Percentiles rank a stretch among this genome's conserved stretches.
These are phyloP conservation scores for Chalaropsis ovoidea DNA, from an alignment of 2,329 filamentous ascomycete species.

Conservation along the genomic window DNA sequence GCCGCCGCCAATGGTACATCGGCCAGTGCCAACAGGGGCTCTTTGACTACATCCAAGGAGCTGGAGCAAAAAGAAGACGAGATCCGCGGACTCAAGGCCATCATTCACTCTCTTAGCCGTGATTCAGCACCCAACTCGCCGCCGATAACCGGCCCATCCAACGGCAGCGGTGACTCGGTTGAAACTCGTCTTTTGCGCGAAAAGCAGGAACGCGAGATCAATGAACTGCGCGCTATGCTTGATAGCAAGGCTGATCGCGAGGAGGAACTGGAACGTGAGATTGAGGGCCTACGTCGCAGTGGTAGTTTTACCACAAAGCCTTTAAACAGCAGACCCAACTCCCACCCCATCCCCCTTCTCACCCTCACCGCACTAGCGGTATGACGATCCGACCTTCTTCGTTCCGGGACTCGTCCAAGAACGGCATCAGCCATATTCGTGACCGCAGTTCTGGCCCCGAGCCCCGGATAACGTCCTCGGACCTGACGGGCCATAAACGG, in stretches of 20 bases:
- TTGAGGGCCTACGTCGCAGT: conserved; percentile 53
- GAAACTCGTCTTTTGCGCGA: conserved; percentile 53
- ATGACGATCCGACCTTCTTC: conserved; percentile 44
- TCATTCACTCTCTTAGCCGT: conserved; percentile 88
- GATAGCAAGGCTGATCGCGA: conserved; percentile 61
- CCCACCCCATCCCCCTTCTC: conserved; percentile 26
- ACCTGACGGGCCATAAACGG: conserved; percentile 42
- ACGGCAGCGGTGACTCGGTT: conserved; percentile 42
- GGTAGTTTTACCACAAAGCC: conserved; percentile 30
- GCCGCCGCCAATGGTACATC: conserved; percentile 15
- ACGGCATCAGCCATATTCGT: conserved; percentile 37
- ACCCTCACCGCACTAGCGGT: conserved; percentile 42
- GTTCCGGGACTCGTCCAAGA: conserved; percentile 55
- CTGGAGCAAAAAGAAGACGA: conserved; percentile 93
- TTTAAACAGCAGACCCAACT: conserved; percentile 29
- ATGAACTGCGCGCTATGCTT: conserved; percentile 62
- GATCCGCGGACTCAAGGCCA: conserved; percentile 91
- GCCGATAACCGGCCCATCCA: conserved; percentile 36
- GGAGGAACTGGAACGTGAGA: conserved; percentile 74
- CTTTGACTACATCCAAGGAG: conserved; percentile 49
- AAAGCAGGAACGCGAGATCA: conserved; percentile 68
- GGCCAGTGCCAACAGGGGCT: background rate
- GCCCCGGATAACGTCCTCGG: conserved; percentile 39
- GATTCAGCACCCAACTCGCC: conserved; percentile 40
- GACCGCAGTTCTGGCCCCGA: conserved; percentile 37